These are phyloP conservation scores for Saccharomyces hybrid DNA, from an alignment of 1,139 yeast genomes.

Conservation along the genomic window DNA sequence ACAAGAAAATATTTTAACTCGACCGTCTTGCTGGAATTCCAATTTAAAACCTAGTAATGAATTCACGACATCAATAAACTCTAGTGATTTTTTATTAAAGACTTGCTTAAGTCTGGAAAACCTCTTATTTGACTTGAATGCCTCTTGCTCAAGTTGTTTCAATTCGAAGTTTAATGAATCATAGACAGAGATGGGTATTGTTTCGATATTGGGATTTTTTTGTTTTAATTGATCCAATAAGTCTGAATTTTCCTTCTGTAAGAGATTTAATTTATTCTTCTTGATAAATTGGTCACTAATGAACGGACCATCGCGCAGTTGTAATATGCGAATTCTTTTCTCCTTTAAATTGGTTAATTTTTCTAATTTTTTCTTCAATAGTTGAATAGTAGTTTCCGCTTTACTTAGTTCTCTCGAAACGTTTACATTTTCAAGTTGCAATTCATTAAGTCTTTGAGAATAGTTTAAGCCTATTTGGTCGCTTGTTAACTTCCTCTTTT, in stretches of 20 bases:
- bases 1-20: constrained; percentile 59
- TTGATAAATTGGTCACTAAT: constrained; percentile 57
- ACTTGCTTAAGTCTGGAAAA: constrained; percentile 53
- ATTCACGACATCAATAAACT: constrained; percentile 62
- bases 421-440: constrained; percentile 39
- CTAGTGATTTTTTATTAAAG: constrained; percentile 64
- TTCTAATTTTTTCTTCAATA: constrained; percentile 34
- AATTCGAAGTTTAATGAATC: constrained; percentile 57
- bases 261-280: constrained; percentile 42
- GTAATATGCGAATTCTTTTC: constrained; percentile 48
- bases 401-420: constrained; percentile 37
- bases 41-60: constrained; percentile 66
- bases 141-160: constrained; percentile 40
- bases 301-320: constrained; percentile 64
- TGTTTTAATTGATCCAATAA: constrained; percentile 30
- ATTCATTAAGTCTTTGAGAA: constrained; percentile 34
- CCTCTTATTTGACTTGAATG: constrained; percentile 50
- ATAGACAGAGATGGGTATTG: constrained; percentile 56
- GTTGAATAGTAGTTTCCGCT: constrained; percentile 33
- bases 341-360: constrained; percentile 32
- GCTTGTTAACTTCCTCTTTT: constrained; percentile 28
- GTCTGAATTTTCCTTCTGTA: constrained; percentile 56
- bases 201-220: constrained; percentile 15
- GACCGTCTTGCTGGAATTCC: constrained; percentile 61
- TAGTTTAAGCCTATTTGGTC: constrained; percentile 27